Percentiles rank a stretch among this genome's conserved stretches.
Conservation (phyloP, 495 filamentous ascomycete genomes). For the Lasiosphaeris hirsuta region DNA sequence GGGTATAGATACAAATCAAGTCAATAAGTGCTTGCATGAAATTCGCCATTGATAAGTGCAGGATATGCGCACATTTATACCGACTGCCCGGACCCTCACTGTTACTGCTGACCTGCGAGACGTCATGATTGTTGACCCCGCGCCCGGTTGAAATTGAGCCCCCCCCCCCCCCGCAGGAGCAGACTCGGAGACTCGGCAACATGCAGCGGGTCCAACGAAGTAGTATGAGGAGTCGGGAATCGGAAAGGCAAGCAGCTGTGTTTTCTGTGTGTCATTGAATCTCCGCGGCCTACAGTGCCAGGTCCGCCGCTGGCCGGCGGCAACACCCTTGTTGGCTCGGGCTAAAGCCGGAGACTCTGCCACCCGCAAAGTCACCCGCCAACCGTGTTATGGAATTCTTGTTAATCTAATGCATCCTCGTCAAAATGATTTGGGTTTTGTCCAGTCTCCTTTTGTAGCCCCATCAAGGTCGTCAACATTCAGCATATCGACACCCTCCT, state of each 20-base stretch:
- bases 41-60: no score
- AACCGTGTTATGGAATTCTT: no score
- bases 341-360: neutral
- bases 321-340: no score
- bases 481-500: conserved; percentile 68
- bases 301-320: no score
- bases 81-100: no score
- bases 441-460: conserved; percentile 34
- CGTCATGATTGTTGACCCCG: conserved; percentile 15
- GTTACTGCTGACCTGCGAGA: neutral
- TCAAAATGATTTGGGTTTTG: conserved; percentile 16
- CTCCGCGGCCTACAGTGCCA: neutral
- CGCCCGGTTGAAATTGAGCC: conserved; percentile 6
- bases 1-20: neutral
- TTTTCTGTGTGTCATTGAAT: conserved; percentile 18
- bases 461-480: conserved; percentile 71
- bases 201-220: conserved; percentile 9
- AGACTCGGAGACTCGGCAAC: conserved; percentile 31
- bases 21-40: no score
- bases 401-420: neutral
- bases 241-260: neutral
- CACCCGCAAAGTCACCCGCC: neutral
- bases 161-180: conserved; percentile 22
- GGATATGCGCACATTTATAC: no score
- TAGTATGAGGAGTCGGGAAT: neutral